Evolutionary conservation across 768 basidiomycete species (phyloP).

Genomic region (Phanerochaete sordida): DNA sequence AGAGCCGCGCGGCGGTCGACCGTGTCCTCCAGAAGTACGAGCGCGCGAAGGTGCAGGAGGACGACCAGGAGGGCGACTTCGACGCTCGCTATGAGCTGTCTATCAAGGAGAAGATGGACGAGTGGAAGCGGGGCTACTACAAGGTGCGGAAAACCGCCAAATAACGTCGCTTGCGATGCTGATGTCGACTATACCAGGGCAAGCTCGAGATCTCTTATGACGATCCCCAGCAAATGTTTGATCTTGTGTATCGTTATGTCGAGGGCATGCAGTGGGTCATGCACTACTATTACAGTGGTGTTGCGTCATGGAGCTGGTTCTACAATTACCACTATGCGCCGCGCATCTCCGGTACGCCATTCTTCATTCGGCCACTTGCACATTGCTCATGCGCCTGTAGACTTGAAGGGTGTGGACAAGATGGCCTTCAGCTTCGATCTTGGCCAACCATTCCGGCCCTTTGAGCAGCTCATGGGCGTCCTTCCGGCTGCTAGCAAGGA

Average conservation of each 20-base stretch:
- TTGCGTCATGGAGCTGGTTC: constrained; percentile 99
- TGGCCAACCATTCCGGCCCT: constrained; percentile 88
- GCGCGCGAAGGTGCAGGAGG: constrained; percentile 73
- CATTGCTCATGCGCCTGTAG: constrained; percentile 33
- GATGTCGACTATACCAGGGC: constrained; percentile 47
- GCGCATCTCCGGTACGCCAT: constrained; percentile 78
- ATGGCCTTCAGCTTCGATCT: constrained; percentile 87
- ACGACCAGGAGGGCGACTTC: constrained; percentile 69
- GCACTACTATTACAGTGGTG: constrained; percentile 97
- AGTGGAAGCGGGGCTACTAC: constrained; percentile 93
- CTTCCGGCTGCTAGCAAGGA: constrained; percentile 88
- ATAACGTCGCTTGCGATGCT: too few species aligned
- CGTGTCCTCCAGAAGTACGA: constrained; percentile 87
- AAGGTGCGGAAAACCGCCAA: constrained; percentile 52
- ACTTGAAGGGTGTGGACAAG: constrained; percentile 59
- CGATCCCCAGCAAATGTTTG: constrained; percentile 60
- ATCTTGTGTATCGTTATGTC: constrained; percentile 76
- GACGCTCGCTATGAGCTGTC: constrained; percentile 75
- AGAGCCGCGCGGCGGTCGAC: constrained; percentile 69
- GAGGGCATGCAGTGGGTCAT: constrained; percentile 99
- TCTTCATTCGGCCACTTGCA: not conserved
- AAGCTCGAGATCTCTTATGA: constrained; percentile 84
- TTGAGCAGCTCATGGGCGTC: constrained; percentile 97
- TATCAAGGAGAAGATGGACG: constrained; percentile 79
- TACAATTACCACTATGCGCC: constrained; percentile 98